Percentiles rank a stretch among this genome's conserved stretches.
Conservation (phyloP, 345 rosid genomes). For the Salix purpurea region DNA sequence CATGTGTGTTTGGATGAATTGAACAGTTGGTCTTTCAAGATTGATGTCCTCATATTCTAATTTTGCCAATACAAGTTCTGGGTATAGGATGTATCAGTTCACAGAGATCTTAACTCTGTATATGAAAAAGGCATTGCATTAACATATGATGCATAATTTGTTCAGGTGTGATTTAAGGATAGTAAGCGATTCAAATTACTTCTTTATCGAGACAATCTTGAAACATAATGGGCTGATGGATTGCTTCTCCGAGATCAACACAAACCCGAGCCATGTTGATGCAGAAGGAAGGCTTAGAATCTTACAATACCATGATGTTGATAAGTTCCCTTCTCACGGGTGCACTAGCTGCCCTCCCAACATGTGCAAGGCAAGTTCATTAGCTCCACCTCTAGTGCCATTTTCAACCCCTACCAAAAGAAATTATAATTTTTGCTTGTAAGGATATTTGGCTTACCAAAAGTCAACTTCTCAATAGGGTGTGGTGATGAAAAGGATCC, state of each 20-base stretch:
- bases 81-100: too few species aligned
- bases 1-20: too few species aligned
- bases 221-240: constrained; percentile 14
- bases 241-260: constrained; percentile 26
- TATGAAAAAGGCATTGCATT: neutral
- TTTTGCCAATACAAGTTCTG: too few species aligned
- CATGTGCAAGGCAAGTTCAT: constrained; percentile 32
- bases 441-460: neutral
- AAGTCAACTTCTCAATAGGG: constrained; percentile 6
- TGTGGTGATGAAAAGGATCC: constrained; percentile 23
- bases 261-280: constrained; percentile 26
- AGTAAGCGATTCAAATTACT: constrained; percentile 26
- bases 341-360: constrained; percentile 31
- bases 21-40: too few species aligned
- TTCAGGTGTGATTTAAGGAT: constrained; percentile 26
- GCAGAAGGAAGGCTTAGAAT: constrained; percentile 18
- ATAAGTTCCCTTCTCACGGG: constrained; percentile 11
- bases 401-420: neutral
- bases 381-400: neutral
- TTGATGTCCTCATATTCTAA: too few species aligned
- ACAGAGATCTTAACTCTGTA: too few species aligned
- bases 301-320: constrained; percentile 19
- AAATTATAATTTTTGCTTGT: neutral
- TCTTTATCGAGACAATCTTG: constrained; percentile 29
- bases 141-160: neutral